Conservation (phyloP, 208 protist species). For the Jaenimonas drosophilae region DNA sequence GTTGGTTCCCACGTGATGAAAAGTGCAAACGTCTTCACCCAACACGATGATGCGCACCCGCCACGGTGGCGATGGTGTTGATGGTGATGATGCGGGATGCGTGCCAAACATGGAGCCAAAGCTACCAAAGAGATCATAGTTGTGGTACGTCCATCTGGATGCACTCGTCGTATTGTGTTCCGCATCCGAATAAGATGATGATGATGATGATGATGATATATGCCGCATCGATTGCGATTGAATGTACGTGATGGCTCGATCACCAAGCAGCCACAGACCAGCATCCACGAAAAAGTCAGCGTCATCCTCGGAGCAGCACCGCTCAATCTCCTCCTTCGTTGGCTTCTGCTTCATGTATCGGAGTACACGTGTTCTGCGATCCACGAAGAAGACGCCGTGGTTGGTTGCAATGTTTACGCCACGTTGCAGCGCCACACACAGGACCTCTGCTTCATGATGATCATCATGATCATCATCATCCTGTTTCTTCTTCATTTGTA, state of each 20-base stretch:
- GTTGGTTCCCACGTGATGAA: constrained; percentile 2
- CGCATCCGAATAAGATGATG: too few relatives aligned
- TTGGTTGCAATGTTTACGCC: constrained; percentile 8
- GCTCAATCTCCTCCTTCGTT: constrained; percentile 13
- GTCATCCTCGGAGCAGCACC: constrained; percentile 1
- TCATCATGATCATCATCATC: too few relatives aligned
- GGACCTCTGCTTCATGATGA: constrained; percentile 24
- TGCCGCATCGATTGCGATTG: too few relatives aligned
- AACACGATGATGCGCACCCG: neutral
- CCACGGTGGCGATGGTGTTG: too few relatives aligned
- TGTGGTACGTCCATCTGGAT: too few relatives aligned
- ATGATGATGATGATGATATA: too few relatives aligned
- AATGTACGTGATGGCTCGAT: too few relatives aligned
- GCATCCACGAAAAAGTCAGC: constrained; percentile 18
- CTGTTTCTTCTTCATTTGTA: too few relatives aligned
- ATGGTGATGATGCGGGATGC: too few relatives aligned
- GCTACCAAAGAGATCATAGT: neutral
- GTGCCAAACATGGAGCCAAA: neutral
- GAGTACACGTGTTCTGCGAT: constrained; percentile 10
- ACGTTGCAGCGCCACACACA: constrained; percentile 28
- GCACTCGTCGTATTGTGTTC: too few relatives aligned
- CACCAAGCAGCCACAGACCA: constrained; percentile 41
- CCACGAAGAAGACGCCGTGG: constrained; percentile 37
- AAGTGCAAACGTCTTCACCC: neutral
- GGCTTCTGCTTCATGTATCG: constrained; percentile 51